A percentile compares a stretch with the other conserved stretches of the same genome.
phyloP scores from a whole-genome alignment of 106 monocot genomes.

The Cymbidium sinense region DNA sequence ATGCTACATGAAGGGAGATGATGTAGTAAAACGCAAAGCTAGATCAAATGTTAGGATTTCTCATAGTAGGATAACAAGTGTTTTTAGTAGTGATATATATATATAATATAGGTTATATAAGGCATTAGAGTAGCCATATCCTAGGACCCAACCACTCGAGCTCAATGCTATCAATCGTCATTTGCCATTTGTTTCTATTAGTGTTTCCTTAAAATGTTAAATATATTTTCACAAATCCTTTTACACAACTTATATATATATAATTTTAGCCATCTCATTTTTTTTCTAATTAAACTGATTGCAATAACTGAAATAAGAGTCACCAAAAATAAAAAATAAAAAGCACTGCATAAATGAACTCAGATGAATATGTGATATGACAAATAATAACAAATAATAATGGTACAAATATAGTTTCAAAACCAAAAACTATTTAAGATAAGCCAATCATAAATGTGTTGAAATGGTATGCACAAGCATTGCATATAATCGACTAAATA shows the following conservation, averaged over 20 bases:
- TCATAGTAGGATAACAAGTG: background rate
- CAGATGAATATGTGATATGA: too few species aligned
- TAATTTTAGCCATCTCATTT: background rate
- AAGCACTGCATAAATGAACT: too few species aligned
- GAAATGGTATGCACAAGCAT: too few species aligned
- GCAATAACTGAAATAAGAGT: background rate
- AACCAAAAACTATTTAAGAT: too few species aligned
- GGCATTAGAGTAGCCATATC: background rate
- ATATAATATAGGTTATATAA: background rate
- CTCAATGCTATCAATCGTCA: background rate
- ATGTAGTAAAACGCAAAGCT: background rate
- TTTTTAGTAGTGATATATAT: background rate
- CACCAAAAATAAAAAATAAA: background rate
- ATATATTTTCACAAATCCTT: background rate
- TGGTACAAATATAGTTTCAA: too few species aligned
- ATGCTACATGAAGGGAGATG: background rate
- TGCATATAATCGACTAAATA: too few species aligned
- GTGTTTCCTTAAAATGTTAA: background rate
- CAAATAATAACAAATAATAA: too few species aligned
- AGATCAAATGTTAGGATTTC: background rate
- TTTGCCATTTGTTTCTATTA: background rate
- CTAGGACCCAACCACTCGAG: background rate
- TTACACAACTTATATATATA: background rate
- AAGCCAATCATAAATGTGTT: too few species aligned
- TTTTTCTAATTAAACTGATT: background rate